These are phyloP conservation scores for Coemansia sp. DNA, from an alignment of 192 early-diverging fungal genomes.

Conservation along the genomic window DNA sequence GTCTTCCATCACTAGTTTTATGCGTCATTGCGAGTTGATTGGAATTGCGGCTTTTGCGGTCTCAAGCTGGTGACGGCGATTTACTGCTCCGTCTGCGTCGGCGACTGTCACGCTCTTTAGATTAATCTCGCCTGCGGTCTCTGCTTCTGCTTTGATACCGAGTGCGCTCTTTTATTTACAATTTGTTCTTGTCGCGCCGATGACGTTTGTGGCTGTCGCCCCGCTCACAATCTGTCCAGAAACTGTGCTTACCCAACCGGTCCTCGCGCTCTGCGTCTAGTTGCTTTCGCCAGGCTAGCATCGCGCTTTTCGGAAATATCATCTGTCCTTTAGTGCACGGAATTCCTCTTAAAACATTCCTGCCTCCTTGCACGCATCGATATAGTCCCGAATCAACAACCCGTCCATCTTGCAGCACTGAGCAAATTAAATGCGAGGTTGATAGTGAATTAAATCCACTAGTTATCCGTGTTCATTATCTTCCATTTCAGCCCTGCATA, in stretches of 20 bases:
- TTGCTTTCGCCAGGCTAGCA: constrained; percentile 46
- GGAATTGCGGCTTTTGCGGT: constrained; percentile 3
- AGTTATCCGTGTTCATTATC: not conserved
- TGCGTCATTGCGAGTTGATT: not conserved
- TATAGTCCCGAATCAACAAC: constrained; percentile 46
- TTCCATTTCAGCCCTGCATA: not conserved
- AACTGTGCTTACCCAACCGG: constrained; percentile 18
- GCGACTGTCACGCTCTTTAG: constrained; percentile 7
- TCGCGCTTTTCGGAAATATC: constrained; percentile 40
- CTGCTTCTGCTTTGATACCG: not conserved
- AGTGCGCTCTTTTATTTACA: not conserved
- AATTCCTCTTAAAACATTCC: constrained; percentile 53
- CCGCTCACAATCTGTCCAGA: not conserved
- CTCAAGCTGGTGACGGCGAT: constrained; percentile 6
- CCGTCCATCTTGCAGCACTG: constrained; percentile 20
- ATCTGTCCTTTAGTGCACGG: constrained; percentile 38
- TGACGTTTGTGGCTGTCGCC: not conserved
- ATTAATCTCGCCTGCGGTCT: not conserved
- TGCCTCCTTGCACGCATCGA: constrained; percentile 46
- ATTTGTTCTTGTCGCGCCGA: constrained; percentile 1
- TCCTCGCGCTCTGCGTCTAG: constrained; percentile 48
- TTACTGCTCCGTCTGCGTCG: constrained; percentile 16
- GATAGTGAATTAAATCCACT: not conserved
- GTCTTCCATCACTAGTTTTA: not conserved
- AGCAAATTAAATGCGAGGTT: not conserved